These are phyloP conservation scores for Plasmodium cynomolgi DNA, from an alignment of 169 alveolate genomes.

Conservation along the genomic window DNA sequence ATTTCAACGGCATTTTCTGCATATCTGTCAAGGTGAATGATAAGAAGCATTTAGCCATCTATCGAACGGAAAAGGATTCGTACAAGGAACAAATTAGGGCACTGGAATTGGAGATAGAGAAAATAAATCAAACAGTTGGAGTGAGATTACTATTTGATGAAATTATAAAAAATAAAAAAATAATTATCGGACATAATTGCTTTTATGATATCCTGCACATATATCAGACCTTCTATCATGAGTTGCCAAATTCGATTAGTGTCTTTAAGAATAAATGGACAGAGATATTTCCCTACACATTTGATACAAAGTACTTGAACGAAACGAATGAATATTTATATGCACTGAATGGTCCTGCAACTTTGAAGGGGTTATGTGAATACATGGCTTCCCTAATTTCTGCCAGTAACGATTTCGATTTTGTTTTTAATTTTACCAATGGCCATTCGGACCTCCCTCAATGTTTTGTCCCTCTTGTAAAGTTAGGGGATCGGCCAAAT, in stretches of 20 bases:
- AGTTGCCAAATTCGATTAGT: conserved; percentile 84
- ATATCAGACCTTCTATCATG: conserved; percentile 89
- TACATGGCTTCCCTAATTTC: conserved; percentile 75
- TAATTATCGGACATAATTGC: conserved; percentile 91
- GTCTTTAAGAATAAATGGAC: conserved; percentile 88
- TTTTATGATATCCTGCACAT: conserved; percentile 90
- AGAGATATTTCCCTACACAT: conserved; percentile 81
- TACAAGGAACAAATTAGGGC: conserved; percentile 78
- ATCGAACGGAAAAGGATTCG: conserved; percentile 85
- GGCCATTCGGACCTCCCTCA: conserved; percentile 56
- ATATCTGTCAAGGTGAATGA: conserved; percentile 84
- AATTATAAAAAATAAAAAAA: conserved; percentile 77
- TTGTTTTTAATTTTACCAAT: conserved; percentile 53
- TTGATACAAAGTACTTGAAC: conserved; percentile 88
- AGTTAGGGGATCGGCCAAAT: background rate
- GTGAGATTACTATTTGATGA: conserved; percentile 87
- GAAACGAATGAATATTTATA: conserved; percentile 85
- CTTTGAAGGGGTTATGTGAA: conserved; percentile 85
- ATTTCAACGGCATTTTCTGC: conserved; percentile 86
- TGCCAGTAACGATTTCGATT: conserved; percentile 50
- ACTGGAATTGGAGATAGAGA: conserved; percentile 77
- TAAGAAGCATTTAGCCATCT: conserved; percentile 79
- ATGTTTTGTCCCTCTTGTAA: conserved; percentile 49
- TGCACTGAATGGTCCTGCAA: conserved; percentile 83
- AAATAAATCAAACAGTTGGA: conserved; percentile 84